A percentile compares a stretch with the other conserved stretches of the same genome.
Evolutionary conservation across 352 stramenopile genomes (phyloP).

Genomic region (Phytophthora sp.): DNA sequence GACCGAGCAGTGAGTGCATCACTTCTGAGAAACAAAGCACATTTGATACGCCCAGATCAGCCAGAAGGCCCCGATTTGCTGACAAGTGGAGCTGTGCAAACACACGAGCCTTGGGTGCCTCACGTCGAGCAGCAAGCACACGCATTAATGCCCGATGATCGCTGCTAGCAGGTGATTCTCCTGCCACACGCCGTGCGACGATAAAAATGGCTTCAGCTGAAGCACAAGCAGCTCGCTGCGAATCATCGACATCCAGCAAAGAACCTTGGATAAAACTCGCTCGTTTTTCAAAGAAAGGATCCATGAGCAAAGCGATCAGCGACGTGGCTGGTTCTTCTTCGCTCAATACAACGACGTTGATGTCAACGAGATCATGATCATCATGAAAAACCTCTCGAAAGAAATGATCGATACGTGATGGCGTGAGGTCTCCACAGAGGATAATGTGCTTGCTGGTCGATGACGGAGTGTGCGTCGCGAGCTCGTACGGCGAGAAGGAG

Average conservation of each 20-base stretch:
- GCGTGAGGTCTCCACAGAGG: constrained; percentile 79
- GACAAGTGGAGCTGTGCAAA: constrained; percentile 84
- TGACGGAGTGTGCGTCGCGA: constrained; percentile 64
- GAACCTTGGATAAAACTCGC: constrained; percentile 81
- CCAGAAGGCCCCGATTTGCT: constrained; percentile 66
- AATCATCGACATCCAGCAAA: constrained; percentile 78
- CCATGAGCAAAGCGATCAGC: constrained; percentile 78
- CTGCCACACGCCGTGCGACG: constrained; percentile 57
- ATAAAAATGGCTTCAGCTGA: constrained; percentile 80
- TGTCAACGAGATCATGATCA: constrained; percentile 81
- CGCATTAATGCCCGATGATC: constrained; percentile 83
- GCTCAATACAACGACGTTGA: constrained; percentile 78
- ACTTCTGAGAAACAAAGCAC: constrained; percentile 83
- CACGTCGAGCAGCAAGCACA: constrained; percentile 68
- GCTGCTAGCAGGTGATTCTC: constrained; percentile 65
- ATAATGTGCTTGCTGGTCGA: constrained; percentile 71
- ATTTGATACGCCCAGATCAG: constrained; percentile 73
- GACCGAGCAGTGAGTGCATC: constrained; percentile 76
- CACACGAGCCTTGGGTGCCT: constrained; percentile 48
- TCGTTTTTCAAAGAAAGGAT: constrained; percentile 88
- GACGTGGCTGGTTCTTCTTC: constrained; percentile 77
- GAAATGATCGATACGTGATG: constrained; percentile 83
- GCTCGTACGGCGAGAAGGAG: constrained; percentile 77
- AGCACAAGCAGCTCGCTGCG: constrained; percentile 64
- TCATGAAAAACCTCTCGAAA: constrained; percentile 88